phyloP scores from a whole-genome alignment of 257 asterid species.

The Solanum appendiculatum region DNA sequence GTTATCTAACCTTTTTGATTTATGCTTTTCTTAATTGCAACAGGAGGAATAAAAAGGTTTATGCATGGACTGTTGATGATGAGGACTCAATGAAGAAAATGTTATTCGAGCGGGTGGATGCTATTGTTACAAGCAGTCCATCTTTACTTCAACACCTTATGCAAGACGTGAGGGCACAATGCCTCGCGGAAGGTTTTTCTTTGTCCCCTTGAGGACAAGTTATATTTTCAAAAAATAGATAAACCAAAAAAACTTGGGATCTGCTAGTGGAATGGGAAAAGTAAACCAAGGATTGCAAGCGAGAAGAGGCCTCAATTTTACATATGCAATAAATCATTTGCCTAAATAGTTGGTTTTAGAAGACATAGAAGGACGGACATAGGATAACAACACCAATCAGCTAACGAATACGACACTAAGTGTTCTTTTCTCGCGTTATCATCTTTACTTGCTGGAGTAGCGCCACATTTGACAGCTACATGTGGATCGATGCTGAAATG shows the following conservation, averaged over 20 bases:
- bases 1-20: neutral
- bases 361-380: neutral
- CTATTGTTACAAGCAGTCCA: conserved; percentile 77
- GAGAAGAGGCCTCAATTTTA: neutral
- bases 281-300: neutral
- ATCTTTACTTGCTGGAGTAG: neutral
- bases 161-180: conserved; percentile 45
- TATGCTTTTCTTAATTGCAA: neutral
- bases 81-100: conserved; percentile 59
- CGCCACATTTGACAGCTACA: neutral
- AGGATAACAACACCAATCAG: neutral
- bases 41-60: conserved; percentile 87
- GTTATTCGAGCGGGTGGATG: conserved; percentile 69
- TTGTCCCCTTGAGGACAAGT: conserved; percentile 11
- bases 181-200: conserved; percentile 68
- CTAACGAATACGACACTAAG: neutral
- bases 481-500: neutral
- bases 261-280: neutral
- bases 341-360: neutral
- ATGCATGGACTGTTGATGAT: conserved; percentile 87
- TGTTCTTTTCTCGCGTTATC: neutral
- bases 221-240: neutral
- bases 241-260: neutral
- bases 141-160: conserved; percentile 59
- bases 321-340: neutral